Conservation (phyloP, 345 rosid species). For the Populus davidiana region DNA sequence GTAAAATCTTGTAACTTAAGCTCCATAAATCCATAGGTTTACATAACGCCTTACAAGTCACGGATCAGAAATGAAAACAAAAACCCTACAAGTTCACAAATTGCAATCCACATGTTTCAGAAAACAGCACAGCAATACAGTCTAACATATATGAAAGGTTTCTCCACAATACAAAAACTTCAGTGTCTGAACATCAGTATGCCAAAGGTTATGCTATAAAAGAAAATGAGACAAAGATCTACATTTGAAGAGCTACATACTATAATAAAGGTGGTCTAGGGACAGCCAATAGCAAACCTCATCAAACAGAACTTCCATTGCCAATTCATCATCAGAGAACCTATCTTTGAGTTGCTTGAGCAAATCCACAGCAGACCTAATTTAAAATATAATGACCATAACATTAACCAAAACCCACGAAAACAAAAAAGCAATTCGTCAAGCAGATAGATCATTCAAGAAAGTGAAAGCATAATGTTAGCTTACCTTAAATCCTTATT, state of each 20-base stretch:
- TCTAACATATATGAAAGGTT: background rate
- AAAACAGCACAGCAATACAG: background rate
- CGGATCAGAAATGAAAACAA: background rate
- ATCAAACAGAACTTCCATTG: conserved; percentile 47
- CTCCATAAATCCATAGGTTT: background rate
- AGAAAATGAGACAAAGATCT: background rate
- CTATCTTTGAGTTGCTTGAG: conserved; percentile 50
- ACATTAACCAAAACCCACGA: background rate
- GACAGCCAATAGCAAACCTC: conserved; percentile 52
- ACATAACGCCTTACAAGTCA: background rate
- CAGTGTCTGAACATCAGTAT: background rate
- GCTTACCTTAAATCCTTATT: conserved; percentile 53
- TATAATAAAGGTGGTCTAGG: background rate
- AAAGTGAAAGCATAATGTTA: background rate
- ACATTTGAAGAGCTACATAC: background rate
- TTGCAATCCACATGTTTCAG: background rate
- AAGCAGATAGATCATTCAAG: background rate
- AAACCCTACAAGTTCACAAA: background rate
- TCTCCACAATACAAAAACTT: background rate
- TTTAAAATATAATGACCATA: background rate
- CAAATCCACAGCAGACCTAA: conserved; percentile 58
- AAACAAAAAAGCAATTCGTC: background rate
- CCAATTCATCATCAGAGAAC: conserved; percentile 40
- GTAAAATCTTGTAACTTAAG: background rate
- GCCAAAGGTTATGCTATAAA: background rate